These are phyloP conservation scores for Fomitopsis pinicola DNA, from an alignment of 1,284 basidiomycete species.

Conservation along the genomic window DNA sequence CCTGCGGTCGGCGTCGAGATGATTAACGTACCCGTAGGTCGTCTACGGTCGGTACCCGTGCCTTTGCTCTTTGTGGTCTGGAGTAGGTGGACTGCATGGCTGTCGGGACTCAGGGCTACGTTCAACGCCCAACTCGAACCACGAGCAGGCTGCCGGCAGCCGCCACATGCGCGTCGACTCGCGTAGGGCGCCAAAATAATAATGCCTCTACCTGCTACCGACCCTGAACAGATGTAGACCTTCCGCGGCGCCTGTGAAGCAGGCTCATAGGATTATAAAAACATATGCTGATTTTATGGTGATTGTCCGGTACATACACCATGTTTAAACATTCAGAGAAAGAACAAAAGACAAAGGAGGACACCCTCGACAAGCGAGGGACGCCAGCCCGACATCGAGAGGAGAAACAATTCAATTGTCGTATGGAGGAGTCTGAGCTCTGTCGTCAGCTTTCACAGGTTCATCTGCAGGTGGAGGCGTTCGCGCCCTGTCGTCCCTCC, in stretches of 20 bases:
- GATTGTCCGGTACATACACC: constrained; percentile 6
- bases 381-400: not conserved
- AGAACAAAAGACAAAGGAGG: not conserved
- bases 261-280: not conserved
- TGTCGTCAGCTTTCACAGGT: constrained; percentile 45
- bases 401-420: constrained; percentile 21
- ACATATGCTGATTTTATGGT: not conserved
- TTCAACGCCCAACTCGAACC: not conserved
- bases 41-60: constrained; percentile 27
- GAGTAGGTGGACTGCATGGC: constrained; percentile 1
- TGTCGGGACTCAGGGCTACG: not conserved
- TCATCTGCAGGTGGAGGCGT: constrained; percentile 41
- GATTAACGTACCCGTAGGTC: constrained; percentile 38
- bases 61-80: not conserved
- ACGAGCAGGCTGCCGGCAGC: not conserved
- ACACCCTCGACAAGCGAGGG: not conserved
- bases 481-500: constrained; percentile 42
- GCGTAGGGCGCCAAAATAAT: not conserved
- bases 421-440: constrained; percentile 48
- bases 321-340: not conserved
- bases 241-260: no score
- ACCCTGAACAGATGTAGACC: no score
- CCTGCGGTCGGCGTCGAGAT: not conserved
- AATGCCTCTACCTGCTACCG: no score
- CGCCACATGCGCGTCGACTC: not conserved